Evolutionary conservation across 805 yeast genomes (phyloP).

Genomic region (Candida loeiensis): DNA sequence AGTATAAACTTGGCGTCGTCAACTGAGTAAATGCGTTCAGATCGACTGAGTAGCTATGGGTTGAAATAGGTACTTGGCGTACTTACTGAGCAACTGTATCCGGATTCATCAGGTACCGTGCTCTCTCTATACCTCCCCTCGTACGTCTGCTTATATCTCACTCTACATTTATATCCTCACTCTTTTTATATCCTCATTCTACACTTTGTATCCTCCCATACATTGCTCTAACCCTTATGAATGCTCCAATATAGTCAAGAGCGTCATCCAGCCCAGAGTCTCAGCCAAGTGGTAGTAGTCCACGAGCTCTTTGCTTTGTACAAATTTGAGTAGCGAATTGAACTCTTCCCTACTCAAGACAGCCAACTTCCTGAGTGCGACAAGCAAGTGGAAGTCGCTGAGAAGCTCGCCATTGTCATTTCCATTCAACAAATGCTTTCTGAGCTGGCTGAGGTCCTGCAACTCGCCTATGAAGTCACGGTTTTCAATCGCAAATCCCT

Average conservation of each 20-base stretch:
- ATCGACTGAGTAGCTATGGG: not conserved
- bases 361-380: conserved; percentile 53
- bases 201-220: not conserved
- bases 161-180: no score
- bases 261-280: conserved; percentile 79
- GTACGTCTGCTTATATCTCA: no score
- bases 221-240: conserved; percentile 1
- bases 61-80: no score
- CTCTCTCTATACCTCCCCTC: no score
- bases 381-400: conserved; percentile 76
- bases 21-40: not conserved
- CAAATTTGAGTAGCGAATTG: conserved; percentile 45
- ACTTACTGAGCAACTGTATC: no score
- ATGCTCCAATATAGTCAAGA: conserved; percentile 50
- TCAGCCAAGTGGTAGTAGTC: conserved; percentile 53
- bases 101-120: no score
- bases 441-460: conserved; percentile 60
- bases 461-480: conserved; percentile 70
- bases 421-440: conserved; percentile 44
- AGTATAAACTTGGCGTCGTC: not conserved
- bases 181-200: no score
- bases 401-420: conserved; percentile 18
- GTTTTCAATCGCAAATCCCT: conserved; percentile 71
- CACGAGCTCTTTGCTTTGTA: conserved; percentile 37
- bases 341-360: conserved; percentile 58